phyloP scores from a whole-genome alignment of 1,284 basidiomycete genomes.

The Malassezia vespertilionis region DNA sequence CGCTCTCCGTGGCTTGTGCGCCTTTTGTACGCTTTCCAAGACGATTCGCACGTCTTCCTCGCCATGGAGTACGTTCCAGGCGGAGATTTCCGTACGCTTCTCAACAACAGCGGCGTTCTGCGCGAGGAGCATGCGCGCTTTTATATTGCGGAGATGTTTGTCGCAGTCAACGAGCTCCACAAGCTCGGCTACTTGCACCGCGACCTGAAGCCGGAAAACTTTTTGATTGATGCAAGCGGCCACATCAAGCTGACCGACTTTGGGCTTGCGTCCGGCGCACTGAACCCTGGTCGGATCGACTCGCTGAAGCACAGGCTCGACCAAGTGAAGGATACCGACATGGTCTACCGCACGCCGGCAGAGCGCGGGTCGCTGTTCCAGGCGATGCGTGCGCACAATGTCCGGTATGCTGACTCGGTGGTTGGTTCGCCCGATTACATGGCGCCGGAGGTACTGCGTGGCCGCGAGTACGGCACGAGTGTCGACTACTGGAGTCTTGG shows the following conservation, averaged over 20 bases:
- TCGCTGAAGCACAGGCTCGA: slow-evolving; percentile 90
- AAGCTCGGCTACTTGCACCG: slow-evolving; percentile 57
- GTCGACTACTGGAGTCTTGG: slow-evolving; percentile 99
- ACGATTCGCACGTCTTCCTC: slow-evolving; percentile 42
- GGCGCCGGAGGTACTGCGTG: slow-evolving; percentile 72
- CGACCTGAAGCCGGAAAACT: slow-evolving; percentile 94
- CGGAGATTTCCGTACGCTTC: slow-evolving; percentile 46
- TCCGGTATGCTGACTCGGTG: slow-evolving; percentile 83
- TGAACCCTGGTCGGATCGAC: slow-evolving; percentile 91
- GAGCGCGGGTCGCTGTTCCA: slow-evolving; percentile 91
- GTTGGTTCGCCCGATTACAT: slow-evolving; percentile 93
- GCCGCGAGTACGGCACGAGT: slow-evolving; percentile 83
- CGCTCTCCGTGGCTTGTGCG: slow-evolving; percentile 44
- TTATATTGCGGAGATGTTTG: slow-evolving; percentile 47
- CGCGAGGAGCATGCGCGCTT: slow-evolving; percentile 46
- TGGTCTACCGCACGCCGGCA: slow-evolving; percentile 81
- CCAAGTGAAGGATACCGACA: slow-evolving; percentile 84
- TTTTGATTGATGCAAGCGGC: slow-evolving; percentile 84
- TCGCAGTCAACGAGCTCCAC: slow-evolving; percentile 44
- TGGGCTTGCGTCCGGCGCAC: slow-evolving; percentile 86
- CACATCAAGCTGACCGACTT: slow-evolving; percentile 99
- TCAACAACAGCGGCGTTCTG: slow-evolving; percentile 50
- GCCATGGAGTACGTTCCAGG: slow-evolving; percentile 53
- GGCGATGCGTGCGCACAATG: slow-evolving; percentile 77
- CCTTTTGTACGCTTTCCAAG: slow-evolving; percentile 45